Conservation (phyloP, 352 stramenopile genomes). For the Phytophthora vignae region DNA sequence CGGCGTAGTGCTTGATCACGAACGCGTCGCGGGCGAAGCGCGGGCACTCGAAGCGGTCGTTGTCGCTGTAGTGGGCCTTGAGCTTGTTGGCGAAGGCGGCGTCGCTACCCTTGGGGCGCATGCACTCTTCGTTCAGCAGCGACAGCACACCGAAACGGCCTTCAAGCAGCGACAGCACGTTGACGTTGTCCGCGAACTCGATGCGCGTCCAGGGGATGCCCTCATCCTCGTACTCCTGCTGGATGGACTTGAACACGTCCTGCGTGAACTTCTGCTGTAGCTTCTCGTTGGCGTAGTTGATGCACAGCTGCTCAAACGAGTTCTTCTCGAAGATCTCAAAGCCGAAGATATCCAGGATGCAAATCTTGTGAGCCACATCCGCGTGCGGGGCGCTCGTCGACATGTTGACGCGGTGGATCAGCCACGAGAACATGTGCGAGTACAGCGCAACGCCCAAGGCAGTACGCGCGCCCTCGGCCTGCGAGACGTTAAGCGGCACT, state of each 20-base stretch:
- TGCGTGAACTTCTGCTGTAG: constrained; percentile 95
- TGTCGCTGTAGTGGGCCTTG: constrained; percentile 88
- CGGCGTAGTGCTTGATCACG: constrained; percentile 96
- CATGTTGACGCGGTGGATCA: constrained; percentile 92
- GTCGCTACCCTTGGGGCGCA: constrained; percentile 90
- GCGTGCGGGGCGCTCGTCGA: constrained; percentile 69
- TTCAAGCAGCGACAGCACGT: constrained; percentile 92
- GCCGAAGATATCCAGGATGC: constrained; percentile 98
- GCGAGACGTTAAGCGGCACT: constrained; percentile 85
- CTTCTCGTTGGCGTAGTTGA: constrained; percentile 97
- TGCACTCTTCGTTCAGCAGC: constrained; percentile 95
- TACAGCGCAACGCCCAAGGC: constrained; percentile 91
- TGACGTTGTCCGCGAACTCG: constrained; percentile 93
- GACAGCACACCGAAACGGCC: constrained; percentile 88
- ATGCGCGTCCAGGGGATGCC: constrained; percentile 93
- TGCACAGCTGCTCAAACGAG: constrained; percentile 96
- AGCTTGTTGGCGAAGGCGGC: constrained; percentile 89
- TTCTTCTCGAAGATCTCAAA: constrained; percentile 98
- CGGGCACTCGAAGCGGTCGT: constrained; percentile 88
- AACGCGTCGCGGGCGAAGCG: constrained; percentile 91
- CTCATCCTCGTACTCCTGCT: constrained; percentile 97
- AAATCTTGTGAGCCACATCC: constrained; percentile 77
- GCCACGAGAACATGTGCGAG: constrained; percentile 96
- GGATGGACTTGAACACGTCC: constrained; percentile 95
- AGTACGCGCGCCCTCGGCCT: constrained; percentile 81